Evolutionary conservation across 2,329 filamentous ascomycete genomes (phyloP).

Genomic region (Aureobasidium melanogenum): DNA sequence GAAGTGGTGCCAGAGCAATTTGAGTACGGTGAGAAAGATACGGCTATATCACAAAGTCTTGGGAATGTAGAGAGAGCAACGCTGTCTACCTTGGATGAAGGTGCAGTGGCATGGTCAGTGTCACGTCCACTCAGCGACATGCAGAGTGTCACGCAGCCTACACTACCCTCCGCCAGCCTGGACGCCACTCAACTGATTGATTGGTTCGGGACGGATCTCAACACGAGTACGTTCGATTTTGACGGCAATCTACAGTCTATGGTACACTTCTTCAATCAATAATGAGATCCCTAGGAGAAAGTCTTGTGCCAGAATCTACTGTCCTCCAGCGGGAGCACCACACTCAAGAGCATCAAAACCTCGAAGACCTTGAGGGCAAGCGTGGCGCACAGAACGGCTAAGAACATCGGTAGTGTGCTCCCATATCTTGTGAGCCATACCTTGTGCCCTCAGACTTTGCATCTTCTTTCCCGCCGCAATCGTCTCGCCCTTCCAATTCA

Average conservation of each 20-base stretch:
- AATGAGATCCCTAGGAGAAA: background rate
- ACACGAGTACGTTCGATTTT: background rate
- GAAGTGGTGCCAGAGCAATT: background rate
- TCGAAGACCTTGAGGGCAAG: too few species aligned
- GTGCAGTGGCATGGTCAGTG: too few species aligned
- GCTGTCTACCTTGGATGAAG: background rate
- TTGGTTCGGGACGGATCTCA: background rate
- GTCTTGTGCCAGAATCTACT: background rate
- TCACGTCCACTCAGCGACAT: background rate
- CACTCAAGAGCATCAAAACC: background rate
- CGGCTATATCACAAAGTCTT: background rate
- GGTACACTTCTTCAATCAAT: background rate
- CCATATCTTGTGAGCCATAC: slow-evolving; percentile 9
- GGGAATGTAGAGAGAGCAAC: background rate
- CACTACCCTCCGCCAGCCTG: background rate
- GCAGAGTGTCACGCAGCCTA: background rate
- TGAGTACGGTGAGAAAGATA: background rate
- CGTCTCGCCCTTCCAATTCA: slow-evolving; percentile 13
- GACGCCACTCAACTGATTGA: background rate
- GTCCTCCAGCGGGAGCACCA: background rate
- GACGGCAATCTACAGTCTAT: background rate
- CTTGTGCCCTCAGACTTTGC: slow-evolving; percentile 9
- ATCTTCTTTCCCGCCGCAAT: background rate
- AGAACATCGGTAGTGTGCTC: slow-evolving; percentile 14
- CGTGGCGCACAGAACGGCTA: background rate